Evolutionary conservation across 306 rosid genomes (phyloP).

Genomic region (Morella rubra): DNA sequence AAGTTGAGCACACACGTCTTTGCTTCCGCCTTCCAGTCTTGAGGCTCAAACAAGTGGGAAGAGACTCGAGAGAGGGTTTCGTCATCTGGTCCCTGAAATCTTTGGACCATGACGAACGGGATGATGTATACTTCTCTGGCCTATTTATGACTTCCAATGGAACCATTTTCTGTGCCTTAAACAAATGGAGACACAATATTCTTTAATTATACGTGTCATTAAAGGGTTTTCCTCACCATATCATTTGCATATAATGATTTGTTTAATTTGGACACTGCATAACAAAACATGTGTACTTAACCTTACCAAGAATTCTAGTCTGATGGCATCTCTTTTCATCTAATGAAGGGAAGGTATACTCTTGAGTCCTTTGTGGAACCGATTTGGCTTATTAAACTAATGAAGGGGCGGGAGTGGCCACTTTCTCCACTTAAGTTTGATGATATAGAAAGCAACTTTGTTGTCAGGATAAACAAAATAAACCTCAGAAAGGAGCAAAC

Average conservation of each 20-base stretch:
- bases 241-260: no score
- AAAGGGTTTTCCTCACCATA: no score
- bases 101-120: conserved; percentile 26
- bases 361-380: neutral
- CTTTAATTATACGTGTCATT: no score
- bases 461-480: conserved; percentile 34
- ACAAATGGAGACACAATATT: no score
- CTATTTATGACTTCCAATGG: neutral
- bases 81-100: neutral
- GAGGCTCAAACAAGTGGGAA: neutral
- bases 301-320: no score
- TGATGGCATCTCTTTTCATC: no score
- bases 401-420: conserved; percentile 32
- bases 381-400: neutral
- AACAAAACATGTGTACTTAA: no score
- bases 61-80: neutral
- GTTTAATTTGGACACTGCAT: no score
- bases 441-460: conserved; percentile 9
- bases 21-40: neutral
- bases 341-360: no score
- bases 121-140: conserved; percentile 13
- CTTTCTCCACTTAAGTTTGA: conserved; percentile 27
- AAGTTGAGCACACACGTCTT: neutral
- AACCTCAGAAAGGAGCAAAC: conserved; percentile 1
- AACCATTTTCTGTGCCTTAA: no score